Conservation (phyloP, 2,329 filamentous ascomycete genomes). For the Conoideocrella luteorostrata region DNA sequence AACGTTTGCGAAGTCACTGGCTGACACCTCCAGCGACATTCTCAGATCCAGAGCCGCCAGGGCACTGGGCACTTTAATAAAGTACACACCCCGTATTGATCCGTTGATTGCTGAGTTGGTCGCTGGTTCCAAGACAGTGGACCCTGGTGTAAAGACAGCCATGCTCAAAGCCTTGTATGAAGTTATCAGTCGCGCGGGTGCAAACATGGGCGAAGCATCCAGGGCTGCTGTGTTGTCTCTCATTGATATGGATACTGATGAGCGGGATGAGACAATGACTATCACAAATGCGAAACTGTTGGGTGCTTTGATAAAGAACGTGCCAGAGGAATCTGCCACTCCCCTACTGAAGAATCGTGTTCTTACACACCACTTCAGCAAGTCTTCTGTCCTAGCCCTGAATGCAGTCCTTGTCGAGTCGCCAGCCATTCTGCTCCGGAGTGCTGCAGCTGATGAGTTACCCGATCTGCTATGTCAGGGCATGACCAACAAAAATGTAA, state of each 20-base stretch:
- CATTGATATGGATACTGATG: slow-evolving; percentile 79
- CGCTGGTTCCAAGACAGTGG: slow-evolving; percentile 83
- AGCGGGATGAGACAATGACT: slow-evolving; percentile 68
- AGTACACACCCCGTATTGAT: slow-evolving; percentile 89
- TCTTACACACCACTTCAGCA: slow-evolving; percentile 68
- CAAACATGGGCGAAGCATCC: slow-evolving; percentile 90
- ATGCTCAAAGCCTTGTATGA: slow-evolving; percentile 98
- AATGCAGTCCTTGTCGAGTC: slow-evolving; percentile 86
- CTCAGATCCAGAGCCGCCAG: slow-evolving; percentile 84
- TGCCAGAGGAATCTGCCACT: slow-evolving; percentile 64
- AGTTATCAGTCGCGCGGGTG: slow-evolving; percentile 89
- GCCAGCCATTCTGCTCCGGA: slow-evolving; percentile 60
- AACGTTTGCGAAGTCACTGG: slow-evolving; percentile 93
- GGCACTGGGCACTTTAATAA: slow-evolving; percentile 90
- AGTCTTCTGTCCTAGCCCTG: slow-evolving; percentile 74
- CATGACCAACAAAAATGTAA: slow-evolving; percentile 68
- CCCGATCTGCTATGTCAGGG: slow-evolving; percentile 73
- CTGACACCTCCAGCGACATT: slow-evolving; percentile 85
- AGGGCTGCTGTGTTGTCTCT: slow-evolving; percentile 77
- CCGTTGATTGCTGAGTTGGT: slow-evolving; percentile 89
- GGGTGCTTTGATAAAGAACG: slow-evolving; percentile 81
- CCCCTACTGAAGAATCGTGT: slow-evolving; percentile 62
- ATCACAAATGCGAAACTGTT: slow-evolving; percentile 88
- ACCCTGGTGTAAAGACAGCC: slow-evolving; percentile 81
- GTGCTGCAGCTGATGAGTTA: slow-evolving; percentile 63